Base-by-base conservation (phyloP, 2,329 filamentous ascomycete genomes). In the Monosporascus ibericus region DNA sequence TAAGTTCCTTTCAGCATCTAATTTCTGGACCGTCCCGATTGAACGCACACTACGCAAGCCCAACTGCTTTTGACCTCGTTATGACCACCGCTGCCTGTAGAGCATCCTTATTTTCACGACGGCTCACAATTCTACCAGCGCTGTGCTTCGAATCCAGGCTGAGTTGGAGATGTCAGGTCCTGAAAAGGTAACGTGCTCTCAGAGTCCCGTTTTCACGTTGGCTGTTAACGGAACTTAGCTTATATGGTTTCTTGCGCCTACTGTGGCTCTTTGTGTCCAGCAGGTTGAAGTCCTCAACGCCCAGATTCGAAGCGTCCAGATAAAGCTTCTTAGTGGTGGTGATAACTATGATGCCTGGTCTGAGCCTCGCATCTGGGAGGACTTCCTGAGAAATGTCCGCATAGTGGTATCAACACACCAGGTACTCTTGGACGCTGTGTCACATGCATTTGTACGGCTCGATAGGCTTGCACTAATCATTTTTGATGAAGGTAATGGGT, bases 351-450 rank as follows among this genome's bases (percentile, higher is more conserved):
- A 94, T 18, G 78, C 82, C 36, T 96, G 91, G 90, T 84, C 80
- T 0, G 77, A 82, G 6, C 76, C 83, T 58, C 61, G 69, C 2
- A 75, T 83, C 1, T 95, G 91, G 91, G 75, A 87, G 53, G 75
- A 73, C 0, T 75, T 86, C 2, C 72, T 95, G 1, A 60, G 72
- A 3, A 83, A 85, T 47, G 77, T 87, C 22, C 78, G 81, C 1
- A 75, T 95, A n/a, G 80, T 95, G 5, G 77, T 95, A 1, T 90
- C 88, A 0, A 94, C 91, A 0, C 84, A 86, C 54, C 84, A 88
- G 54, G 78, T 95, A 1, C 75, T 95, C 14, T 72, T 82, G 3
- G 88, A 95, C 68, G 89, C 88, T 3, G 74, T 95, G 40, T 73
- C 70, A 1, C 88, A 94, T 69, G 87, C 78, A 0, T 95, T 95